phyloP scores from a whole-genome alignment of 257 asterid species.

The Perilla frutescens region DNA sequence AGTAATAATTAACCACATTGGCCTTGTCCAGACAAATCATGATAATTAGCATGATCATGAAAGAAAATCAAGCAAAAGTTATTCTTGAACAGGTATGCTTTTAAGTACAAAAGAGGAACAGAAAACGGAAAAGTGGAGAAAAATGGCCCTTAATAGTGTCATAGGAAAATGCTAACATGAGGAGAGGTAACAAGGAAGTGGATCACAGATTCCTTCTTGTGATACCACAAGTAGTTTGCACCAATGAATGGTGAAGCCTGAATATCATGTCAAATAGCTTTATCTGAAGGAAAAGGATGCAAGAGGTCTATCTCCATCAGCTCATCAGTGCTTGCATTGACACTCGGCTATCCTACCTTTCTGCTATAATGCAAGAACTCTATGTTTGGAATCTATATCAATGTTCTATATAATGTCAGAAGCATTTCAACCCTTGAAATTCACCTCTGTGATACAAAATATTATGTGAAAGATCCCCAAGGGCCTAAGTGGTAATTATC shows the following conservation, averaged over 20 bases:
- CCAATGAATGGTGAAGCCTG: neutral
- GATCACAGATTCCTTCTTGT: constrained; percentile 17
- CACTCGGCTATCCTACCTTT: neutral
- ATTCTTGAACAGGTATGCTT: constrained; percentile 19
- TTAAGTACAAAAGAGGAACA: constrained; percentile 4
- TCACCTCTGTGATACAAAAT: neutral
- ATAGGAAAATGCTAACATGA: constrained; percentile 12
- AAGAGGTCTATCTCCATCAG: neutral
- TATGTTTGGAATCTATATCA: neutral
- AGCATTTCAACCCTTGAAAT: neutral
- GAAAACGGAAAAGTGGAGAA: constrained; percentile 1
- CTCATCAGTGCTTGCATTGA: constrained; percentile 1
- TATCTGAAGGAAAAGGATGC: neutral
- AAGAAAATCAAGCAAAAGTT: constrained; percentile 11
- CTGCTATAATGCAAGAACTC: neutral
- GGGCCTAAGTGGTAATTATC: neutral
- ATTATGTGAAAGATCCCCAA: constrained; percentile 11
- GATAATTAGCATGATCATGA: constrained; percentile 34
- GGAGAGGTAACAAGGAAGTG: constrained; percentile 23
- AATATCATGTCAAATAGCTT: neutral
- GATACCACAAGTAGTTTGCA: constrained; percentile 15
- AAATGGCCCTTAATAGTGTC: constrained; percentile 18
- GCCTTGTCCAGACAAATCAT: too few species aligned
- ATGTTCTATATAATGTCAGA: neutral
- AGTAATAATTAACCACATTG: constrained; percentile 1